Percentiles rank a stretch among this genome's conserved stretches.
These are phyloP conservation scores for Larix kaempferi DNA, from an alignment of 75 land plant genomes.

Conservation along the genomic window DNA sequence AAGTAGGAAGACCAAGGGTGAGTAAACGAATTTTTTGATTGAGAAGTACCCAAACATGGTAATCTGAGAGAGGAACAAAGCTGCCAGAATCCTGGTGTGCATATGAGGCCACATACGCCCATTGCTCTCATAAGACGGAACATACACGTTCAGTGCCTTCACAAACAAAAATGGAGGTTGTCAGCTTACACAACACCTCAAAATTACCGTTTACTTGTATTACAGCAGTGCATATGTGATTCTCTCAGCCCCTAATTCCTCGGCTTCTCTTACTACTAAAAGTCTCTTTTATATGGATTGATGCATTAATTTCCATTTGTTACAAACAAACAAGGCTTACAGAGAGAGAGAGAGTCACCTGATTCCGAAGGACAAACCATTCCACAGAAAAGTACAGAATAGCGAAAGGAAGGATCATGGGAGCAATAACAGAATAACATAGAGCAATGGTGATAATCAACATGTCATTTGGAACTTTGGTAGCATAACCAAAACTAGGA, in stretches of 20 bases:
- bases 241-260: neutral
- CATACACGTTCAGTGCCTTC: slow-evolving; percentile 55
- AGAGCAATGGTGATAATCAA: slow-evolving; percentile 72
- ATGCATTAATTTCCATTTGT: neutral
- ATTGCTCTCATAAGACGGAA: slow-evolving; percentile 79
- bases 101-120: slow-evolving; percentile 99
- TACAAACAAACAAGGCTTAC: neutral
- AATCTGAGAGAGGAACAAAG: slow-evolving; percentile 69
- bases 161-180: no score
- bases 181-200: no score
- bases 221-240: neutral
- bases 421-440: slow-evolving; percentile 85
- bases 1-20: slow-evolving; percentile 52
- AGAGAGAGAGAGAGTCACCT: slow-evolving; percentile 44
- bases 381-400: slow-evolving; percentile 78
- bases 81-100: slow-evolving; percentile 52
- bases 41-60: slow-evolving; percentile 85
- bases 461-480: slow-evolving; percentile 82
- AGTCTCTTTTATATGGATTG: neutral
- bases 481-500: slow-evolving; percentile 55
- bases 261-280: neutral
- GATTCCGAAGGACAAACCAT: slow-evolving; percentile 79
- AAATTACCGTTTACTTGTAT: neutral
- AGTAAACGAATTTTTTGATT: slow-evolving; percentile 51
- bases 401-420: slow-evolving; percentile 80